Evolutionary conservation across 345 rosid species (phyloP).

Genomic region (Syzygium aromaticum): DNA sequence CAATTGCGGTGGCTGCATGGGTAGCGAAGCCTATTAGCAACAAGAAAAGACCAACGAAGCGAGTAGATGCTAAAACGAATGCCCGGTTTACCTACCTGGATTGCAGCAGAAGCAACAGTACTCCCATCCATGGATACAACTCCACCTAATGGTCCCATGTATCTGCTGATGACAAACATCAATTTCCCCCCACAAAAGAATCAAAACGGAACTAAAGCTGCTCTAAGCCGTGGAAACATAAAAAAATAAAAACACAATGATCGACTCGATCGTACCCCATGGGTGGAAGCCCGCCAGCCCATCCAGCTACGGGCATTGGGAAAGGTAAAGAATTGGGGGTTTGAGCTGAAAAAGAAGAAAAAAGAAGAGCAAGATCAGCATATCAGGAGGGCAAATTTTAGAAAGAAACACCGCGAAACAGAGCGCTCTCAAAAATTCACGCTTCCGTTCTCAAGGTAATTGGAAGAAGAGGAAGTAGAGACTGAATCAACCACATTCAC

Average conservation of each 20-base stretch:
- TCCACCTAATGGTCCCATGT: constrained; percentile 86
- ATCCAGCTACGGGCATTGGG: constrained; percentile 71
- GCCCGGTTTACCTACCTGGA: constrained; percentile 42
- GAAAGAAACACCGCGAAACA: background rate
- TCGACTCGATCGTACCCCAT: constrained; percentile 58
- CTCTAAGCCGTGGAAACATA: background rate
- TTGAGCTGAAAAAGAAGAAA: constrained; percentile 47
- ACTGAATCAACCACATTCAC: background rate
- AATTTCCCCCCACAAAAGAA: constrained; percentile 1
- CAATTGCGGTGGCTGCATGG: constrained; percentile 65
- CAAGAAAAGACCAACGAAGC: background rate
- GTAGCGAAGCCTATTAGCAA: background rate
- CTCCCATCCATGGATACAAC: constrained; percentile 79
- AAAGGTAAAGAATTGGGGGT: constrained; percentile 42
- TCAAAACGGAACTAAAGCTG: background rate
- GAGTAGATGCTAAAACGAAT: background rate
- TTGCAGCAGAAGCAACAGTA: constrained; percentile 56
- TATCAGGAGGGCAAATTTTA: background rate
- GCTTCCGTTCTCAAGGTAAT: background rate
- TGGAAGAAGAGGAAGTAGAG: background rate
- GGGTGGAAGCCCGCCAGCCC: constrained; percentile 95
- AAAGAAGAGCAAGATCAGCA: constrained; percentile 5
- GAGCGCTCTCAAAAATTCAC: background rate
- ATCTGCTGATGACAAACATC: constrained; percentile 40
- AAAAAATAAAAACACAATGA: background rate